Conservation (phyloP, 805 yeast genomes). For the Komagataella kurtzmanii region DNA sequence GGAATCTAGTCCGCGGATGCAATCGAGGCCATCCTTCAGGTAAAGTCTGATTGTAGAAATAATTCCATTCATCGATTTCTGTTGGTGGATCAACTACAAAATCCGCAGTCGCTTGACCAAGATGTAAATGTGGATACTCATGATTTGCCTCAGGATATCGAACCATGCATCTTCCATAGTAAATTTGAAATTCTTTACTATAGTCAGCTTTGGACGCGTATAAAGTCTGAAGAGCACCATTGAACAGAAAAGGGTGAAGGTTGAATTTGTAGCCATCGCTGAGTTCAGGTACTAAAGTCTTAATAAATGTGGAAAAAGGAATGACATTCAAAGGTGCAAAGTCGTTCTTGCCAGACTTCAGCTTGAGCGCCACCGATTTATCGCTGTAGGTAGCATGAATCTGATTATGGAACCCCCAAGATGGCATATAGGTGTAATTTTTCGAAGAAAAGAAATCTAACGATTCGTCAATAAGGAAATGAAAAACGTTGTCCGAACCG, state of each 20-base stretch:
- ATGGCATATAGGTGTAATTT: constrained; percentile 7
- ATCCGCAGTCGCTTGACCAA: constrained; percentile 34
- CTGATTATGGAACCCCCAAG: constrained; percentile 19
- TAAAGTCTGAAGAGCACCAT: constrained; percentile 37
- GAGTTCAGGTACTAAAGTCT: constrained; percentile 25
- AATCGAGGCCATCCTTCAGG: constrained; percentile 44
- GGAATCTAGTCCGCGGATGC: constrained; percentile 58
- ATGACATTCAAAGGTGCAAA: constrained; percentile 7
- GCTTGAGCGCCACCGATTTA: constrained; percentile 12
- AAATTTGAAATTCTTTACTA: constrained; percentile 24
- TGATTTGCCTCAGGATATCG: constrained; percentile 21
- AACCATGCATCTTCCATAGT: constrained; percentile 30
- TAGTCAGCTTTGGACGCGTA: constrained; percentile 31
- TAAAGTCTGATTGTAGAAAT: constrained; percentile 16
- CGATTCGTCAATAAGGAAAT: neutral
- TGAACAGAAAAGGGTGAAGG: constrained; percentile 31
- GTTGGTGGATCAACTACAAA: constrained; percentile 23
- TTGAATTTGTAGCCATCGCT: constrained; percentile 21
- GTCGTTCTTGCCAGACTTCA: constrained; percentile 4
- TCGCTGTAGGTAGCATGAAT: constrained; percentile 13
- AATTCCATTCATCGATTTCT: constrained; percentile 1
- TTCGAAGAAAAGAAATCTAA: neutral
- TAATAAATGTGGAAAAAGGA: constrained; percentile 21
- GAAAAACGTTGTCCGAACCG: neutral
- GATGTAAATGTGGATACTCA: constrained; percentile 8